phyloP scores from a whole-genome alignment of 768 basidiomycete genomes.

The Inosperma sp. region DNA sequence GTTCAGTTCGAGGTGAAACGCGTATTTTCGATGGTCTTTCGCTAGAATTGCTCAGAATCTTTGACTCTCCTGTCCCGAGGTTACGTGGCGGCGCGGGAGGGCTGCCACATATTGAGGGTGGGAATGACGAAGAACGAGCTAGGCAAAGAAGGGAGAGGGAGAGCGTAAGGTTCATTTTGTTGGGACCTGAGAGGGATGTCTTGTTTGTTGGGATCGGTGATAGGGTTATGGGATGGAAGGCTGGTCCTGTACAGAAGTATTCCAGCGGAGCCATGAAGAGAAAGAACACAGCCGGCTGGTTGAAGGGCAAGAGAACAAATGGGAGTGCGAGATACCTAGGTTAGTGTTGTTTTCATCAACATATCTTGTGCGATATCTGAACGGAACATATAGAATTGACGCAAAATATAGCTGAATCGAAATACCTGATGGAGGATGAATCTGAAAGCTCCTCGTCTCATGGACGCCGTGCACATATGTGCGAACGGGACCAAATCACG shows the following conservation, averaged over 20 bases:
- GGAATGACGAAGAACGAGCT: constrained; percentile 2
- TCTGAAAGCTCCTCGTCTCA: constrained; percentile 22
- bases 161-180: constrained; percentile 51
- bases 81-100: constrained; percentile 20
- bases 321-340: constrained; percentile 42
- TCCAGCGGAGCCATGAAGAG: constrained; percentile 33
- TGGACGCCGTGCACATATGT: constrained; percentile 35
- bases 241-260: constrained; percentile 39
- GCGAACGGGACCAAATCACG: constrained; percentile 54
- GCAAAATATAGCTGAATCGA: constrained; percentile 58
- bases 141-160: constrained; percentile 32
- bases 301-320: constrained; percentile 32
- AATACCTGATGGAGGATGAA: constrained; percentile 49
- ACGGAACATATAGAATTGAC: constrained; percentile 62
- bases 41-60: constrained; percentile 51
- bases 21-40: constrained; percentile 65
- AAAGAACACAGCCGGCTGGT: constrained; percentile 23
- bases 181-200: constrained; percentile 49
- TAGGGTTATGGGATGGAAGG: constrained; percentile 64
- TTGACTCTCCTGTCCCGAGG: constrained; percentile 44
- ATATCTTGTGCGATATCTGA: constrained; percentile 6
- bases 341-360: constrained; percentile 27
- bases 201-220: constrained; percentile 59
- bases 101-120: constrained; percentile 11
- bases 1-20: constrained; percentile 54